Conservation (phyloP, 305 asterid species). For the Fraxinus paxiana region DNA sequence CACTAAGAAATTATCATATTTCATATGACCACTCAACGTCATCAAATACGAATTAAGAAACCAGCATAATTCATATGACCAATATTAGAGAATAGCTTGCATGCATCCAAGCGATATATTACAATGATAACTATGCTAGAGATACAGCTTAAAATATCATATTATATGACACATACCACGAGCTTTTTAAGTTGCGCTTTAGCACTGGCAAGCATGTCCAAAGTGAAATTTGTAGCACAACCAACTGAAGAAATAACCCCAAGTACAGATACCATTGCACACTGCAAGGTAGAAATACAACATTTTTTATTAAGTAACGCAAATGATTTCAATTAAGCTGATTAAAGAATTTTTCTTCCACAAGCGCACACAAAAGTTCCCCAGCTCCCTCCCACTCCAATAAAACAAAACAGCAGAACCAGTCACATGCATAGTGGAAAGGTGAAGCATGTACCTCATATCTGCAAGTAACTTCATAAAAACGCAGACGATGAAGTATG, state of each 20-base stretch:
- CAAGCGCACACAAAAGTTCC: neutral
- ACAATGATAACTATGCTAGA: neutral
- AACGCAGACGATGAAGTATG: conserved; percentile 78
- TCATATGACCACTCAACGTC: conserved; percentile 14
- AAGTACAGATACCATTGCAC: conserved; percentile 60
- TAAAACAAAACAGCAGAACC: neutral
- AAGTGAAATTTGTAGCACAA: conserved; percentile 40
- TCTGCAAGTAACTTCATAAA: conserved; percentile 89
- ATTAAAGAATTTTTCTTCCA: neutral
- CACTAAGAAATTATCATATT: conserved; percentile 18
- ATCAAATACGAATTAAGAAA: conserved; percentile 24
- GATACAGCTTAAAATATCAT: conserved; percentile 8
- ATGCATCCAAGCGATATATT: conserved; percentile 2
- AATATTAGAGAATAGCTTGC: conserved; percentile 19
- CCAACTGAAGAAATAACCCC: conserved; percentile 55
- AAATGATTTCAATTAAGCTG: neutral
- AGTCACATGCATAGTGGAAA: conserved; percentile 13
- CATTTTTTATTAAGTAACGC: neutral
- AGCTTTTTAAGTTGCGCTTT: conserved; percentile 72
- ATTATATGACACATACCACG: conserved; percentile 39
- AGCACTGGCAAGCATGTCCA: conserved; percentile 68
- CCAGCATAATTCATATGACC: conserved; percentile 16
- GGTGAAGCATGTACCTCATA: conserved; percentile 66
- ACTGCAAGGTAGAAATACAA: conserved; percentile 34
- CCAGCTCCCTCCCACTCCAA: neutral